Evolutionary conservation across 2,329 filamentous ascomycete genomes (phyloP), one percentile per base, ranked within the genome.

Genomic region (Aspergillus nomiae): DNA sequence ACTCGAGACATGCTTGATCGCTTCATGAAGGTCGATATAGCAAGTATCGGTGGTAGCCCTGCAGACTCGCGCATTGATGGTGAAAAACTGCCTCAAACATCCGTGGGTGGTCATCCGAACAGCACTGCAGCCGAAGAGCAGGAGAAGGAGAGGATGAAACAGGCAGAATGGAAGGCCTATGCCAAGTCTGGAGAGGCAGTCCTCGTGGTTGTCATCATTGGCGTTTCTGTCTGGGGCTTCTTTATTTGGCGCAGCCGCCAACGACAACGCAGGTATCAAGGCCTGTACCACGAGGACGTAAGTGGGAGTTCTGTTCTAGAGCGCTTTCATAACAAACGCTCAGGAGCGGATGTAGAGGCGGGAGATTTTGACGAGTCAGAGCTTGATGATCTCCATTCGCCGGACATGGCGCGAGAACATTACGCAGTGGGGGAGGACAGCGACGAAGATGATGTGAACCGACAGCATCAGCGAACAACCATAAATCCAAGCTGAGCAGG

Each of bases 1-100:
- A 91, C 89, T 24, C 88, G 94, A 65, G 95, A 98, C 76, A 99
- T 99, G 95, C 88, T 99, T 19, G 94, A 99, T 78, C 91, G 95
- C 46, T 97, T 99, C 80, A 92, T 98, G 86, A 87, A 88, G 56
- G 92, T 99, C 46, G 93, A 98, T 74, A 96, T 98, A 68, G 90
- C 87, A 70, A 90, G 87, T 73, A 96, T 97, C 68, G 94, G 94
- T 63, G 94, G 92, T 57, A 81, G 82, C 58, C 92, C 93, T 0
- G 86, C 89, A 1, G 91, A 96, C 76, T 93, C 89, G 62, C 86
- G 87, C 36, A 90, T 97, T 61, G 93, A 96, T 73, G 94, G 94
- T 61, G 92, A 96, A 77, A 92, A 93, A 75, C 87, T 90, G 1
- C 88, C 88, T 7, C 86, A 92, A 69, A 93, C 91, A 1, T 90